Evolutionary conservation across 2,329 filamentous ascomycete species (phyloP), one percentile per base, ranked within the genome.

Genomic region (Penicillium italicum): DNA sequence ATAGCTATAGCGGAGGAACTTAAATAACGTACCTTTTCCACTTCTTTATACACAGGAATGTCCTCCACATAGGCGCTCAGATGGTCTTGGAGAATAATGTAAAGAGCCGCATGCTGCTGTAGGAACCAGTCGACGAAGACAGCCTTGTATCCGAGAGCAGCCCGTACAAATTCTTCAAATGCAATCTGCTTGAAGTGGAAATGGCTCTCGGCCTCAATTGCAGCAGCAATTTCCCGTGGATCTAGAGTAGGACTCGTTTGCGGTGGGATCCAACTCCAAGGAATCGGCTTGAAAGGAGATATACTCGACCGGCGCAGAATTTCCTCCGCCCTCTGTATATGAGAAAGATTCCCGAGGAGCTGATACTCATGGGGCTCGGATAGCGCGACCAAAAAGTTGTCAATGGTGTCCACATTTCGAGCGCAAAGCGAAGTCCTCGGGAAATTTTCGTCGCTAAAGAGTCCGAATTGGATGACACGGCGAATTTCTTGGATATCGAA

Each of bases 151-250:
- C 72, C 71, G 33, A 76, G 56, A 10, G 73, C 68, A 52, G 72
- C 74, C 12, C 72, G 72, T 26, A 75, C 72, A 51, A 73, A 64
- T 34, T 74, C 73, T 53, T 76, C 73, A 38, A 76, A 76, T 4
- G 69, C 66, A 44, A 76, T 68, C 2, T 64, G 64, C 28, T 62
- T 68, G 28, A 76, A 75, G 12, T 76, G 74, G n/a, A 72, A 60
- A 56, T 71, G 69, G 48, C 74, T 76, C 57, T 76, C 73, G 1
- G 62, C 59, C 43, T 75, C 70, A 34, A 76, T 74, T 2, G 65
- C 67, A 6, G 56, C 55, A 1, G 74, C 74, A 51, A 75, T 68
- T 5, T 55, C 54, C 10, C 43, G 45, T 8, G 71, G 56, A 37
- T 68, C 63, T 11, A 58, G 37, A 1, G 60, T 58, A 33, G 59